Base-by-base conservation (phyloP, 768 basidiomycete genomes). In the Suillus decipiens region DNA sequence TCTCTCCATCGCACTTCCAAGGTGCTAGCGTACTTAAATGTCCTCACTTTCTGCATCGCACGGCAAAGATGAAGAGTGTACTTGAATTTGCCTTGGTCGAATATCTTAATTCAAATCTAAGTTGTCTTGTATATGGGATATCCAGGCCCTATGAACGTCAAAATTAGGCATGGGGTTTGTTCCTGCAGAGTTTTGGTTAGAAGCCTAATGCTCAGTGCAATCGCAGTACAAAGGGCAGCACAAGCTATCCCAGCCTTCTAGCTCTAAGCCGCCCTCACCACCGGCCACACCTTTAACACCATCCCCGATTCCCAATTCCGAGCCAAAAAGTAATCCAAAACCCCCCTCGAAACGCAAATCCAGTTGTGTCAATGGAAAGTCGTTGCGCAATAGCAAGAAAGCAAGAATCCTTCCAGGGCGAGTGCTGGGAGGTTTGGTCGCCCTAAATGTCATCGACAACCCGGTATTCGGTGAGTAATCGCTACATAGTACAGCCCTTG, bases 381-480 rank as follows among this genome's bases (percentile, higher is more conserved):
- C 54, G 37, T 37, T 22, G 15, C 22, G 36, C 14, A 24, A 24
- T 14, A 37, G 22, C 36, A 56, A 56, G 36, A 56, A 56, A 56
- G 36, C 36, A 22, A 56, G 15, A 24, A 5, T 56, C 1, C 1
- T 37, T 37, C 36, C 54, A 17, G 15, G 22, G 54, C 54, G 54
- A 37, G 22, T 22, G 14, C 36, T 22, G 6, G 4, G 88, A 0
- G 96, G 95, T 0, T 83, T 93, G 77, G 90, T 97, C 14, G 84
- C 93, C 0, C 76, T 99, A 34, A 89, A 87, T 72, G 67, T 96
- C 1, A 67, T 97, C 17, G 85, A 88, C 10, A 71, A 72, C 2
- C 88, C 86, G 22, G 66, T 90, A 2, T 87, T 98, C 42, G 96
- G 95, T 93, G 68, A 48, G 65, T 65, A 5, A 56, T 60, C 34